Base-by-base conservation (phyloP, 805 yeast genomes). In the Saccharomycopsis fibuligera region DNA sequence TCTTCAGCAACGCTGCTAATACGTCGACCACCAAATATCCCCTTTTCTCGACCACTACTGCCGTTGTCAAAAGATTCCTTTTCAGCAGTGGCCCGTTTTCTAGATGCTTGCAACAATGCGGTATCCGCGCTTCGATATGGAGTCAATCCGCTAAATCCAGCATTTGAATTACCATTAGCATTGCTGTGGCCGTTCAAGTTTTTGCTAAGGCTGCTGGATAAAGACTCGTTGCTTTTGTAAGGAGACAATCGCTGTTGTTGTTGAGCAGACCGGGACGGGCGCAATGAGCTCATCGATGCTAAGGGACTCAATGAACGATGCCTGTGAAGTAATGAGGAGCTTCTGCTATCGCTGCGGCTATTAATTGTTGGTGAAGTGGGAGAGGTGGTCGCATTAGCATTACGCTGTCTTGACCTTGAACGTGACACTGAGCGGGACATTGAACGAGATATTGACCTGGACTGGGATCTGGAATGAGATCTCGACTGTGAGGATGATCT, bases 121-220 rank as follows among this genome's bases (percentile, higher is more conserved):
- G 47, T 23, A n/a, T 47, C 50, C 14, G 44, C 44, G 16, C 47
- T 41, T 24, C 27, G 33, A 19, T 42, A 41, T 2, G 50, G 50
- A 14, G 48, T n/a, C 19, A 35, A 39, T 10, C 40, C 35, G 40
- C 38, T 25, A 23, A 19, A n/a, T 9, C 17, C 42, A 19, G n/a
- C n/a, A 14, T 30, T n/a, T n/a, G 35, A n/a, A 30, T 30, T 30
- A n/a, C n/a, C 35, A 14, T 30, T 2, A 30, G n/a, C n/a, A n/a
- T n/a, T n/a, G 9, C 30, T 23, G 12, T 38, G 41, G 16, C 22
- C 31, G 25, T 38, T 38, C 16, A 24, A 29, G n/a, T 38, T 31
- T 19, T 38, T 38, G n/a, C 41, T 24, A 22, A 3, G 9, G 6
- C 24, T 16, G 4, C 41, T 24, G 25, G 25, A 38, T n/a, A n/a